Conservation (phyloP, 441 rosid genomes). For the Cnidoscolus chayamansa region DNA sequence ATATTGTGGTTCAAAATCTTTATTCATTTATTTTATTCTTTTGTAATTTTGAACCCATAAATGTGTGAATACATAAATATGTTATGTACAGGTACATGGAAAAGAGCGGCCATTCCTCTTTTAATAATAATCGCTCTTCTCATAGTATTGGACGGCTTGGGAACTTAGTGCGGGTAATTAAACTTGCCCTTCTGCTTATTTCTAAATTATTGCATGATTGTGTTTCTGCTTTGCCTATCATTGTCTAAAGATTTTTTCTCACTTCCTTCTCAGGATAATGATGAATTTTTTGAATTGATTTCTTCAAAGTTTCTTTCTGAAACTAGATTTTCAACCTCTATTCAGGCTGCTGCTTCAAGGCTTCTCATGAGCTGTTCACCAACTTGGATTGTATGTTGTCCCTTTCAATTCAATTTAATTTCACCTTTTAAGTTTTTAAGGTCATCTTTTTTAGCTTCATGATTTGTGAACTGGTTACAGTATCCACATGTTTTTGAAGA, state of each 20-base stretch:
- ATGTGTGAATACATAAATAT: neutral
- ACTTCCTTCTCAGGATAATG: conserved; percentile 68
- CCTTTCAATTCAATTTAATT: neutral
- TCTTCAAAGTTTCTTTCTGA: conserved; percentile 87
- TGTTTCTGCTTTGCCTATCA: conserved; percentile 2
- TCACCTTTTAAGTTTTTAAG: conserved; percentile 21
- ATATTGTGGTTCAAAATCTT: neutral
- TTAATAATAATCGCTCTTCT: conserved; percentile 59
- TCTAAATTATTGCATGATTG: neutral
- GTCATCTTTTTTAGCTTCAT: conserved; percentile 4
- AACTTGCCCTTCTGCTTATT: conserved; percentile 13
- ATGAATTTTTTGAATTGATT: conserved; percentile 90
- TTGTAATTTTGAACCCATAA: neutral
- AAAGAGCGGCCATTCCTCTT: conserved; percentile 47
- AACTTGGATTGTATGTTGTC: conserved; percentile 70
- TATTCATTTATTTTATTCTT: neutral
- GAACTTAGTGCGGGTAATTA: conserved; percentile 64
- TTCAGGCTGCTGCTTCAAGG: conserved; percentile 90
- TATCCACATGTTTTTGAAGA: conserved; percentile 91
- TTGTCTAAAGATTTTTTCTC: conserved; percentile 19
- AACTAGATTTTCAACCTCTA: conserved; percentile 56
- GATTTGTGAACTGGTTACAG: conserved; percentile 40
- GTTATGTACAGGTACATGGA: conserved; percentile 48
- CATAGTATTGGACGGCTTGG: conserved; percentile 82
- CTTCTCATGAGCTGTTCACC: conserved; percentile 74